Evolutionary conservation across 1,139 yeast genomes (phyloP).

Genomic region (Yarrowia galli): DNA sequence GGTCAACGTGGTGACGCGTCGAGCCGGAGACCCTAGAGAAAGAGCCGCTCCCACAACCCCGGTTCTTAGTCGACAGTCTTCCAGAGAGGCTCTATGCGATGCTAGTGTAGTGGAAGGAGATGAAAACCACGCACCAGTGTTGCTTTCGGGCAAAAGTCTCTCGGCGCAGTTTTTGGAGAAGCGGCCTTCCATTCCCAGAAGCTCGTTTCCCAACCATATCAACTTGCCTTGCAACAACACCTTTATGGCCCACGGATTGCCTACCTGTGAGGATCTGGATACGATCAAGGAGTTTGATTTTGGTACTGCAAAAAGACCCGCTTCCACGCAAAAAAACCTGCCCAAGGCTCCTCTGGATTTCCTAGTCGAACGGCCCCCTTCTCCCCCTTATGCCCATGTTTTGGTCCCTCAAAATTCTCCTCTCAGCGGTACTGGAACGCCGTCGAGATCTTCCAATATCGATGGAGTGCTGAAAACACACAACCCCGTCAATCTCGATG

Average conservation of each 20-base stretch:
- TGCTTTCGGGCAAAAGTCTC: no score
- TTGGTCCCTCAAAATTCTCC: slow-evolving; percentile 2
- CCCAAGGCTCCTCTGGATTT: slow-evolving; percentile 39
- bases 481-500: neutral
- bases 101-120: no score
- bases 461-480: neutral
- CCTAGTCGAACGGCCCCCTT: slow-evolving; percentile 39
- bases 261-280: slow-evolving; percentile 25
- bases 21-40: neutral
- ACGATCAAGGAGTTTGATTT: slow-evolving; percentile 17
- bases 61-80: neutral
- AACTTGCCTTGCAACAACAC: slow-evolving; percentile 3
- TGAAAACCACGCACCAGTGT: no score
- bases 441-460: neutral
- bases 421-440: neutral
- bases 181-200: neutral
- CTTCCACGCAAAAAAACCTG: slow-evolving; percentile 12
- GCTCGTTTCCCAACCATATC: neutral
- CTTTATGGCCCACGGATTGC: slow-evolving; percentile 13
- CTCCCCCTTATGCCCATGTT: slow-evolving; percentile 26
- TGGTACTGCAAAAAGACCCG: neutral
- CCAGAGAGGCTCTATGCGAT: no score
- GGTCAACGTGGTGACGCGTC: neutral
- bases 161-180: no score
- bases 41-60: neutral